phyloP scores from a whole-genome alignment of 129 eudicot species.

The Mikania micrantha region DNA sequence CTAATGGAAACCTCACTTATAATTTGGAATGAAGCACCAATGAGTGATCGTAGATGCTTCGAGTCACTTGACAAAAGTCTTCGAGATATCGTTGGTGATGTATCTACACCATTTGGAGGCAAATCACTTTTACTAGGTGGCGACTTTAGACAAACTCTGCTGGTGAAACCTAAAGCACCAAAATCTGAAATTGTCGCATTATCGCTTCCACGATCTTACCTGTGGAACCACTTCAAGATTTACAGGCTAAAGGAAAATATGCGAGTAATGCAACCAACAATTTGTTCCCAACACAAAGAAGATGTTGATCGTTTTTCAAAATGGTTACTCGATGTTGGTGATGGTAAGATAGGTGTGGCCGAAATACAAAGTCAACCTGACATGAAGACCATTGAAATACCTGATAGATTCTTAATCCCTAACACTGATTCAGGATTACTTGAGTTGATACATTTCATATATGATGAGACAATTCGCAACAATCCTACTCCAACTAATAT shows the following conservation, averaged over 20 bases:
- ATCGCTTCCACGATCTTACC: no score
- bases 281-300: neutral
- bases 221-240: neutral
- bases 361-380: no score
- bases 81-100: no score
- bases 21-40: no score
- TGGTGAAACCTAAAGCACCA: no score
- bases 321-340: neutral
- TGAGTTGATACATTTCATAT: neutral
- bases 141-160: no score
- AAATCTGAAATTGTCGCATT: no score
- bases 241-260: neutral
- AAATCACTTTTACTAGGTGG: no score
- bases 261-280: neutral
- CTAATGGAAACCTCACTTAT: no score
- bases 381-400: neutral
- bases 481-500: neutral
- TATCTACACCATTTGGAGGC: no score
- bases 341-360: neutral
- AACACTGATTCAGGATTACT: neutral
- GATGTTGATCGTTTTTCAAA: neutral
- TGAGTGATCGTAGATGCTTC: neutral
- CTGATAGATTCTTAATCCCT: neutral
- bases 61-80: no score
- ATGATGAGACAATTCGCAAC: neutral